These are phyloP conservation scores for Magnaporthales sp. DNA, from an alignment of 2,329 filamentous ascomycete species.

Conservation along the genomic window DNA sequence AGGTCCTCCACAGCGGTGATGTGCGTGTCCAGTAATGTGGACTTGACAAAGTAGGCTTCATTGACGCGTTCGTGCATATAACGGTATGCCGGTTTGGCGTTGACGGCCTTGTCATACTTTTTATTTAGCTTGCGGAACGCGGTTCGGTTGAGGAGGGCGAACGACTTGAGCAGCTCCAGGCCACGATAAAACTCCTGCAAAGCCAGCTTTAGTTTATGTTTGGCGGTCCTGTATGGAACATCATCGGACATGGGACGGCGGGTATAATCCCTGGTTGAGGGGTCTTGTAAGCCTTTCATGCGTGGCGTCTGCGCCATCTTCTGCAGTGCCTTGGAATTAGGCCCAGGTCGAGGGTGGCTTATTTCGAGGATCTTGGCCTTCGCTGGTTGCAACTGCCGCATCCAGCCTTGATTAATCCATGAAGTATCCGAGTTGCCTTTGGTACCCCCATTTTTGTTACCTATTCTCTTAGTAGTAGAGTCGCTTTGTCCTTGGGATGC, in stretches of 20 bases:
- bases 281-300: conserved; percentile 21
- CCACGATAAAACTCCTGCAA: conserved; percentile 90
- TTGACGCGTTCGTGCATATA: conserved; percentile 92
- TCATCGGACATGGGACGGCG: conserved; percentile 41
- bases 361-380: conserved; percentile 33
- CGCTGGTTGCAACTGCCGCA: conserved; percentile 38
- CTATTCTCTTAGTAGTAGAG: conserved; percentile 14
- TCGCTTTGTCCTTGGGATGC: conserved; percentile 14
- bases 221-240: conserved; percentile 79
- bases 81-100: conserved; percentile 65
- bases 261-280: conserved; percentile 38
- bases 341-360: conserved; percentile 28
- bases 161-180: conserved; percentile 85
- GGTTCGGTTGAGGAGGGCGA: conserved; percentile 80
- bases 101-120: conserved; percentile 90
- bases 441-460: neutral
- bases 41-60: conserved; percentile 84
- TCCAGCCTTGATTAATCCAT: conserved; percentile 24
- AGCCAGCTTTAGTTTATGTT: conserved; percentile 83
- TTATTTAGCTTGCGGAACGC: conserved; percentile 98
- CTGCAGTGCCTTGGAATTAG: conserved; percentile 51
- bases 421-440: neutral
- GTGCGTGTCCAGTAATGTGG: conserved; percentile 72
- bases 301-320: conserved; percentile 43
- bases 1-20: conserved; percentile 80